phyloP scores from a whole-genome alignment of 1,284 basidiomycete genomes.

The Malassezia sp. region DNA sequence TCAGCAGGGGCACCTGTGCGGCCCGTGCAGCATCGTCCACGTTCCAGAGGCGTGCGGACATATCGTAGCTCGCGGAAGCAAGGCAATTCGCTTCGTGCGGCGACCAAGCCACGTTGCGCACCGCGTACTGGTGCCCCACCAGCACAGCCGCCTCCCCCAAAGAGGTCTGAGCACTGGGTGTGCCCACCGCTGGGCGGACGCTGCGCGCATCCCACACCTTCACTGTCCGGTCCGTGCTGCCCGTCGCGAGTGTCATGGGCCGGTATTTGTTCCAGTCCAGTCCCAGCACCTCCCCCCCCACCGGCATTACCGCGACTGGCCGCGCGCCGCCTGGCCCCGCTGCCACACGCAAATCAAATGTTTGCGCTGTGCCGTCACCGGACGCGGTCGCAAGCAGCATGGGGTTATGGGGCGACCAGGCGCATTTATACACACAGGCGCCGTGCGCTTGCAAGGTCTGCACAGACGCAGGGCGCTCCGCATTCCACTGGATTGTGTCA shows the following conservation, averaged over 20 bases:
- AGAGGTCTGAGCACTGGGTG: too few relatives aligned
- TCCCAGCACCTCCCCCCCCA: constrained; percentile 52
- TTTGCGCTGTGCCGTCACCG: constrained; percentile 53
- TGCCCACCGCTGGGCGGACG: not conserved
- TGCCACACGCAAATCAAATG: constrained; percentile 32
- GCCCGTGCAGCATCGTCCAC: constrained; percentile 22
- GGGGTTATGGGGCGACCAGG: constrained; percentile 82
- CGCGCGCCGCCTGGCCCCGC: constrained; percentile 4
- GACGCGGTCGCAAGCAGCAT: constrained; percentile 69
- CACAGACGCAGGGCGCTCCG: constrained; percentile 65
- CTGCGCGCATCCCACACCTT: constrained; percentile 63
- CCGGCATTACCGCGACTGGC: constrained; percentile 20
- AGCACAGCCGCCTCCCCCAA: constrained; percentile 26
- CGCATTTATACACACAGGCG: constrained; percentile 73
- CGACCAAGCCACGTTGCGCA: constrained; percentile 49
- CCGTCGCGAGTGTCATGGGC: constrained; percentile 64
- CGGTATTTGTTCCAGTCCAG: constrained; percentile 89
- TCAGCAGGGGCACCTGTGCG: constrained; percentile 7
- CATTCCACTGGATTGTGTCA: constrained; percentile 57
- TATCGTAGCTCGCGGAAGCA: constrained; percentile 82
- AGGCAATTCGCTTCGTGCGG: constrained; percentile 63
- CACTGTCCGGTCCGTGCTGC: constrained; percentile 65
- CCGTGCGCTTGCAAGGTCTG: constrained; percentile 69
- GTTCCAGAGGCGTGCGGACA: constrained; percentile 75
- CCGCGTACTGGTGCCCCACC: constrained; percentile 50